These are phyloP conservation scores for Globisporangium ultimum DNA, from an alignment of 352 stramenopile genomes.

Conservation along the genomic window DNA sequence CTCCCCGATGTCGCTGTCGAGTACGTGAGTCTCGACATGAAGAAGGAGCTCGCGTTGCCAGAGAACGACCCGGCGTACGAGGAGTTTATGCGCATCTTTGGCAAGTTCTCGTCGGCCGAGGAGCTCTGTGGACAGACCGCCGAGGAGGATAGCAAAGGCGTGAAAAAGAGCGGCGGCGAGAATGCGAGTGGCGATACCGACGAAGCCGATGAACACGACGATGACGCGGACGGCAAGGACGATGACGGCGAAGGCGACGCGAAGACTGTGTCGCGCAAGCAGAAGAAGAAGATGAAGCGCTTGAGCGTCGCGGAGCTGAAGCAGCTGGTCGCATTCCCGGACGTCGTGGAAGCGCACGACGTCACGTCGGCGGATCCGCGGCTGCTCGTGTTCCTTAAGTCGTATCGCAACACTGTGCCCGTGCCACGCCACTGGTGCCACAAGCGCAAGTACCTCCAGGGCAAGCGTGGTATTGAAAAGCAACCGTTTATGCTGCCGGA, in stretches of 20 bases:
- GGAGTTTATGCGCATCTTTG: constrained; percentile 88
- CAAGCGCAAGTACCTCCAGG: constrained; percentile 98
- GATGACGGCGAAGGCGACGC: constrained; percentile 19
- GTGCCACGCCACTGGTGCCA: constrained; percentile 97
- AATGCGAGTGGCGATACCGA: constrained; percentile 6
- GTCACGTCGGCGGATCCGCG: constrained; percentile 94
- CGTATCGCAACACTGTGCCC: constrained; percentile 93
- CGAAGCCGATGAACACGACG: constrained; percentile 2
- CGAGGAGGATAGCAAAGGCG: constrained; percentile 21
- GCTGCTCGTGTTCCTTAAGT: constrained; percentile 96
- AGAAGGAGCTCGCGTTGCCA: constrained; percentile 55
- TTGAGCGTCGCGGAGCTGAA: constrained; percentile 97
- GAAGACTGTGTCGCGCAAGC: constrained; percentile 84
- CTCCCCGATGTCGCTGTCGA: constrained; percentile 64
- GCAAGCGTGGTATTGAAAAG: constrained; percentile 96
- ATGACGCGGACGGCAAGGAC: neutral
- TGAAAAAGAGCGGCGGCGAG: constrained; percentile 9
- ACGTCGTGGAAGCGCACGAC: constrained; percentile 97
- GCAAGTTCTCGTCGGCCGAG: constrained; percentile 80
- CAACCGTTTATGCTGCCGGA: constrained; percentile 93
- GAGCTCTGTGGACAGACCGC: constrained; percentile 63
- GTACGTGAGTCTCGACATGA: constrained; percentile 78
- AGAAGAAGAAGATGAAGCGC: constrained; percentile 92
- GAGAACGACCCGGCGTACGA: constrained; percentile 69
- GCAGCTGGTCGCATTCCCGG: constrained; percentile 88